Evolutionary conservation across 805 yeast species (phyloP).

Genomic region (Candida manassasensis): DNA sequence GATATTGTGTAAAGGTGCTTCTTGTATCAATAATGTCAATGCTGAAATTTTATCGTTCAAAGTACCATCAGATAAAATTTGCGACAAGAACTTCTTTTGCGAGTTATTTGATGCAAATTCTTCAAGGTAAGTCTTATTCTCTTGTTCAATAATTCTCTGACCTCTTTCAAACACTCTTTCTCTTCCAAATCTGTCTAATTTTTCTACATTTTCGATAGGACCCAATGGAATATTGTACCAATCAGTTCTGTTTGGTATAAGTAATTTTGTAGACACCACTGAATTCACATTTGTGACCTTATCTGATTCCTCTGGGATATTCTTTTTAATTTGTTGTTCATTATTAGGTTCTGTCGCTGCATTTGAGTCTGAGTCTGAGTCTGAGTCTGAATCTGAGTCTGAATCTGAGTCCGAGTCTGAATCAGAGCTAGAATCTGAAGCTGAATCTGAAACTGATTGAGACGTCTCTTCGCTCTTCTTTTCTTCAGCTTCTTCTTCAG

Average conservation of each 20-base stretch:
- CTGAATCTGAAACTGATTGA: slow-evolving; percentile 6
- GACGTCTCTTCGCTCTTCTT: slow-evolving; percentile 15
- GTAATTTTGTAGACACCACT: slow-evolving; percentile 52
- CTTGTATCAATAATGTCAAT: slow-evolving; percentile 85
- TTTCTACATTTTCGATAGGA: slow-evolving; percentile 24
- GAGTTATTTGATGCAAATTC: slow-evolving; percentile 74
- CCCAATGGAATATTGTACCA: slow-evolving; percentile 65
- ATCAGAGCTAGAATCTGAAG: slow-evolving; percentile 6
- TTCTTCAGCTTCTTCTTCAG: slow-evolving; percentile 21
- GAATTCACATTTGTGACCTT: slow-evolving; percentile 39
- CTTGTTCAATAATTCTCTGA: slow-evolving; percentile 57
- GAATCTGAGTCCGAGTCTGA: slow-evolving; percentile 9
- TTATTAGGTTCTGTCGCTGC: slow-evolving; percentile 11
- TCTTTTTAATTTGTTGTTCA: slow-evolving; percentile 15
- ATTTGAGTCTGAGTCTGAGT: slow-evolving; percentile 9
- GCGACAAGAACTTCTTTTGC: slow-evolving; percentile 82
- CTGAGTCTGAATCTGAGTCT: slow-evolving; percentile 10
- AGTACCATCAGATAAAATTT: slow-evolving; percentile 88
- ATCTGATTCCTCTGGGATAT: slow-evolving; percentile 14
- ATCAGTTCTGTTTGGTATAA: slow-evolving; percentile 58
- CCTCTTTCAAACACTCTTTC: slow-evolving; percentile 65
- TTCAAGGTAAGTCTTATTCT: slow-evolving; percentile 64
- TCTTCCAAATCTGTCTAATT: slow-evolving; percentile 49
- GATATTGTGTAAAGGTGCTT: slow-evolving; percentile 86
- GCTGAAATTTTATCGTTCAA: slow-evolving; percentile 93